Percentiles rank a stretch among this genome's conserved stretches.
Conservation (phyloP, 2,329 filamentous ascomycete genomes). For the Aureobasidium sp. region DNA sequence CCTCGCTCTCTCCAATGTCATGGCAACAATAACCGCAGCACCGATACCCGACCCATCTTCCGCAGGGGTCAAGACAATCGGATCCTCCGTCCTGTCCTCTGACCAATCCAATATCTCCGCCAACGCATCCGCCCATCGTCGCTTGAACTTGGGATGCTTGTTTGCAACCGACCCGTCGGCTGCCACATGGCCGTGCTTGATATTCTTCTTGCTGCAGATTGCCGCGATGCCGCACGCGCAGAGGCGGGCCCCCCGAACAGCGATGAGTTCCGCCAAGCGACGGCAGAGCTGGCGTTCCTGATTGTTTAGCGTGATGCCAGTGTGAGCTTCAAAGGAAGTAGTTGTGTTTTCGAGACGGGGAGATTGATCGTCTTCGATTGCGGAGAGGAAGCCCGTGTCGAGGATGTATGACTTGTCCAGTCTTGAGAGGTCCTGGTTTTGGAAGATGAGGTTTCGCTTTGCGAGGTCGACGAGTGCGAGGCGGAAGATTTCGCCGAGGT, state of each 20-base stretch:
- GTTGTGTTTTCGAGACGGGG: slow-evolving; percentile 18
- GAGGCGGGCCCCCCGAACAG: slow-evolving; percentile 27
- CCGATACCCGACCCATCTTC: slow-evolving; percentile 35
- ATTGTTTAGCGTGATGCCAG: slow-evolving; percentile 19
- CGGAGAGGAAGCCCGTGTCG: slow-evolving; percentile 82
- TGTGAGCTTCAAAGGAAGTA: slow-evolving; percentile 18
- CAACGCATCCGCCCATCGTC: slow-evolving; percentile 31
- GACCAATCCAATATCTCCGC: slow-evolving; percentile 32
- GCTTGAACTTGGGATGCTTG: slow-evolving; percentile 34
- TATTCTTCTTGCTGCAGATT: slow-evolving; percentile 28
- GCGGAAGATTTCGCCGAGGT: slow-evolving; percentile 90
- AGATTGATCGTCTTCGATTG: slow-evolving; percentile 60
- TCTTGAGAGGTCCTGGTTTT: slow-evolving; percentile 64
- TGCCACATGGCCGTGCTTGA: slow-evolving; percentile 28
- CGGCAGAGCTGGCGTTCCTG: slow-evolving; percentile 24
- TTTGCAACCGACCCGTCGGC: slow-evolving; percentile 33
- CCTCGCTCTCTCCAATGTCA: slow-evolving; percentile 24
- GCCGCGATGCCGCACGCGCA: slow-evolving; percentile 32
- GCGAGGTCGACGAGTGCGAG: slow-evolving; percentile 77
- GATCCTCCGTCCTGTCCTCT: slow-evolving; percentile 22
- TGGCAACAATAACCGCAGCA: slow-evolving; percentile 28
- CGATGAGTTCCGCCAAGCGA: slow-evolving; percentile 26
- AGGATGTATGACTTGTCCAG: slow-evolving; percentile 76
- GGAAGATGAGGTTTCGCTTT: slow-evolving; percentile 68
- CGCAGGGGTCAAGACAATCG: slow-evolving; percentile 30